phyloP scores from a whole-genome alignment of 208 protist genomes.

The Sergeia podlipaevii region DNA sequence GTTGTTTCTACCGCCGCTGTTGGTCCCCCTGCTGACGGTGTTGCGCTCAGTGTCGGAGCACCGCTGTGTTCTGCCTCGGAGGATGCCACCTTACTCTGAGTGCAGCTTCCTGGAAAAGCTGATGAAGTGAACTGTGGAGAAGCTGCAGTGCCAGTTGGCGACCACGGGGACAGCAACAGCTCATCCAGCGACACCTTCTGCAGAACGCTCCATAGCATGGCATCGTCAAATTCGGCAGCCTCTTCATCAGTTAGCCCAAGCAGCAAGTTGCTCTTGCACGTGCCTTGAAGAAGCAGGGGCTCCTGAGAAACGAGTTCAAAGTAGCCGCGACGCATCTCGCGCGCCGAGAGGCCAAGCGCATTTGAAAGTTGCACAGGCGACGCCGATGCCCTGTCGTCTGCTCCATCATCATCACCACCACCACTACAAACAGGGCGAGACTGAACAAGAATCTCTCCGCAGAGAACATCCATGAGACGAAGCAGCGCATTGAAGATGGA shows the following conservation, averaged over 20 bases:
- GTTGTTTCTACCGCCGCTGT: no score
- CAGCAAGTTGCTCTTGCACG: constrained; percentile 93
- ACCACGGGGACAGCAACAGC: constrained; percentile 17
- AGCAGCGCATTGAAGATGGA: constrained; percentile 78
- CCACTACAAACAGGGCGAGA: background rate
- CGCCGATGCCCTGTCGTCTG: constrained; percentile 58
- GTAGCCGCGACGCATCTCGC: constrained; percentile 67
- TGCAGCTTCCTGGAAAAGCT: background rate
- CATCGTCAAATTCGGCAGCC: constrained; percentile 14
- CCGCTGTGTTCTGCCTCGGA: no score
- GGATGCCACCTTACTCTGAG: background rate
- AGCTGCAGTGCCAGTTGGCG: background rate
- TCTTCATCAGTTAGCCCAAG: constrained; percentile 29
- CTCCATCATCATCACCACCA: constrained; percentile 65
- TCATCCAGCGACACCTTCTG: constrained; percentile 36
- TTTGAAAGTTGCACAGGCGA: constrained; percentile 32
- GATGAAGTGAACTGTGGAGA: background rate
- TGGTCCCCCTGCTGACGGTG: no score
- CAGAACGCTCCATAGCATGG: constrained; percentile 32
- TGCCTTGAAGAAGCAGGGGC: constrained; percentile 94
- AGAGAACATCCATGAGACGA: constrained; percentile 85
- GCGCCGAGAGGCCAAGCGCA: constrained; percentile 14
- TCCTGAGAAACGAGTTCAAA: constrained; percentile 98
- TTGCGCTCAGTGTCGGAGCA: no score
- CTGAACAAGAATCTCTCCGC: constrained; percentile 33